These are phyloP conservation scores for Pittosporum tobira DNA, from an alignment of 129 eudicot species.

Conservation along the genomic window DNA sequence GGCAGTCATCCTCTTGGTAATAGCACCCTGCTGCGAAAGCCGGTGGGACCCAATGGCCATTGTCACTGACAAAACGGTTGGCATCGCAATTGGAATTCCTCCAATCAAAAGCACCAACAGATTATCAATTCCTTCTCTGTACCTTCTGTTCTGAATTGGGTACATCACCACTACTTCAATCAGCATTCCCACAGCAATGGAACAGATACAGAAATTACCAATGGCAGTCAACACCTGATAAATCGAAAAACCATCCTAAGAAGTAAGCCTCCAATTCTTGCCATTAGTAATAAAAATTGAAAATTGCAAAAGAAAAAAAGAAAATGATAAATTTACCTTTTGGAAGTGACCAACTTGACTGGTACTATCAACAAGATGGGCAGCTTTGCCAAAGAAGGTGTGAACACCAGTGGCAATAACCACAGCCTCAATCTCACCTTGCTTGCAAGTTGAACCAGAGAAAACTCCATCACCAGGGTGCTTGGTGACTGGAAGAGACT, in stretches of 20 bases:
- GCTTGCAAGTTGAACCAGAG: conserved; percentile 91
- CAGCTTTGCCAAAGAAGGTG: conserved; percentile 92
- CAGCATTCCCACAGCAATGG: conserved; percentile 64
- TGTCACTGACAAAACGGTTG: conserved; percentile 86
- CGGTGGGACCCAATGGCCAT: conserved; percentile 95
- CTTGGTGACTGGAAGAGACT: conserved; percentile 69
- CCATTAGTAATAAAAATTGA: no score
- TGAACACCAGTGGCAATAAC: conserved; percentile 88
- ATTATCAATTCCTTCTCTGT: conserved; percentile 83
- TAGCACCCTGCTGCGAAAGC: conserved; percentile 83
- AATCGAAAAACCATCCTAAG: not conserved
- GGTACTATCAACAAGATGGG: conserved; percentile 83
- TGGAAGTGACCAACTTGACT: conserved; percentile 76
- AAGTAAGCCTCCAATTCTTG: not conserved
- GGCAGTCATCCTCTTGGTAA: conserved; percentile 95
- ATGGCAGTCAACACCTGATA: conserved; percentile 63
- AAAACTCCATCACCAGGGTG: conserved; percentile 61
- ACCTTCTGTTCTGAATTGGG: conserved; percentile 51
- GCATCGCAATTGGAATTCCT: conserved; percentile 97
- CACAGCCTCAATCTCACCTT: conserved; percentile 81
- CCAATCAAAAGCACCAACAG: conserved; percentile 76
- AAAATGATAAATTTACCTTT: conserved; percentile 26
- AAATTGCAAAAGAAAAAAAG: no score
- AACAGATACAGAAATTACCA: conserved; percentile 87
- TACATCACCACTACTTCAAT: conserved; percentile 76